Evolutionary conservation across 768 basidiomycete species (phyloP), one percentile per base, ranked within the genome.

Genomic region (Pleurotus giganteus): DNA sequence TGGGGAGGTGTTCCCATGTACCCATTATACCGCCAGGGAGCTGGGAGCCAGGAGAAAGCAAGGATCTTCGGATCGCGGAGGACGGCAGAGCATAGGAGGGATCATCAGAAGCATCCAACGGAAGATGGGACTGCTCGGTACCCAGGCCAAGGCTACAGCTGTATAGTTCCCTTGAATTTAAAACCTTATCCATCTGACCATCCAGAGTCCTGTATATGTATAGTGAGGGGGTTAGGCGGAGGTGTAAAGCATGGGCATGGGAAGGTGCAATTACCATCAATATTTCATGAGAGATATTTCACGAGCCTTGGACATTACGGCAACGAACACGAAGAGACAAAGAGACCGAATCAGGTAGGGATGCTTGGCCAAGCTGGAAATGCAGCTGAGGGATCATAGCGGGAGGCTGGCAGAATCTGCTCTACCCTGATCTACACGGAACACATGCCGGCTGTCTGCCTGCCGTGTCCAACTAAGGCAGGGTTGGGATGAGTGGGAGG

Each of bases 401-500:
- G 43, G 21, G n/a, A 12, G 24, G 26, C 8, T 26, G 19, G 49
- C 49, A 37, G 34, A 36, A 50, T 37, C 49, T 11, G 19, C 31
- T 37, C 31, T 23, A 50, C 49, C 49, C 49, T 50, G 49, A 50
- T 50, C 49, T 32, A 50, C 49, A 36, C 27, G 46, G 26, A 26
- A 47, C 27, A 32, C 31, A 32, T 32, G 31, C 31, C 31, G 31
- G 7, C 13, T 32, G 31, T 13, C 31, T 32, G 7, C 31, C 6
- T 32, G 13, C n/a, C n/a, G n/a, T n/a, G 31, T 32, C 31, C 31
- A 13, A 32, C 13, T 32, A 32, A n/a, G n/a, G 31, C n/a, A n/a
- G 39, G 39, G 39, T 41, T 41, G 39, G n/a, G n/a, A n/a, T n/a
- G n/a, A n/a, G n/a, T n/a, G n/a, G n/a, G n/a, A n/a, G n/a, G n/a